Percentiles rank a stretch among this genome's conserved stretches.
Evolutionary conservation across 345 rosid genomes (phyloP).

Genomic region (Kandelia obovata): DNA sequence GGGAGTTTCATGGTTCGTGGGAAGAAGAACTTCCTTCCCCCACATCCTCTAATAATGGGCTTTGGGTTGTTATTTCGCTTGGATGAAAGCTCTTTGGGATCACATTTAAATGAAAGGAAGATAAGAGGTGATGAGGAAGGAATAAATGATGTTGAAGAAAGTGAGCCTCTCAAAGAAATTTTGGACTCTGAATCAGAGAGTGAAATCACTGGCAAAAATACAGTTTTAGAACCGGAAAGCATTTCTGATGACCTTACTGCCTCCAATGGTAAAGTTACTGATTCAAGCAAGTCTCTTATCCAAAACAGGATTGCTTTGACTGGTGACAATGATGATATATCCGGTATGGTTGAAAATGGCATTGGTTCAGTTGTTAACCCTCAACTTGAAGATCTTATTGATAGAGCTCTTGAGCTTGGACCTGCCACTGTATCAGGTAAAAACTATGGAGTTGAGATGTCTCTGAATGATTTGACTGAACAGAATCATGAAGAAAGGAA

Average conservation of each 20-base stretch:
- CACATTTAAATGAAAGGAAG: conserved; percentile 95
- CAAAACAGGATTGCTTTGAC: conserved; percentile 26
- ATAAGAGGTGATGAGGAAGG: conserved; percentile 96
- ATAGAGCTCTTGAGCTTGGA: conserved; percentile 92
- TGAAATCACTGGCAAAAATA: conserved; percentile 35
- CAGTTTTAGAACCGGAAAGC: conserved; percentile 4
- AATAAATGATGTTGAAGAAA: conserved; percentile 54
- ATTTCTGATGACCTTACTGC: conserved; percentile 10
- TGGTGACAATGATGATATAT: conserved; percentile 23
- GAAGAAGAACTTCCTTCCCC: conserved; percentile 95
- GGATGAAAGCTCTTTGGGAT: conserved; percentile 97
- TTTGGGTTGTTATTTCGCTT: conserved; percentile 93
- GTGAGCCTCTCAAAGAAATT: conserved; percentile 36
- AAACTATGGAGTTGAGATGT: conserved; percentile 38
- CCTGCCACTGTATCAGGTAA: conserved; percentile 45
- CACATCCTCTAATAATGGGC: conserved; percentile 97
- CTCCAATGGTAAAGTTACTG: conserved; percentile 21
- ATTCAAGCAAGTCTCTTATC: conserved; percentile 26
- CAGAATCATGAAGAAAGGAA: conserved; percentile 44
- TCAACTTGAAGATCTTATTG: conserved; percentile 87
- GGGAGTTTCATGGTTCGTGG: conserved; percentile 99
- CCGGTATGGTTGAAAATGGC: conserved; percentile 35
- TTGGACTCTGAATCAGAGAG: conserved; percentile 64
- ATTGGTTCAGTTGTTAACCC: conserved; percentile 49
- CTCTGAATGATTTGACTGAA: conserved; percentile 36